These are phyloP conservation scores for Trichoderma citrinoviride DNA, from an alignment of 2,329 filamentous ascomycete genomes.

Conservation along the genomic window DNA sequence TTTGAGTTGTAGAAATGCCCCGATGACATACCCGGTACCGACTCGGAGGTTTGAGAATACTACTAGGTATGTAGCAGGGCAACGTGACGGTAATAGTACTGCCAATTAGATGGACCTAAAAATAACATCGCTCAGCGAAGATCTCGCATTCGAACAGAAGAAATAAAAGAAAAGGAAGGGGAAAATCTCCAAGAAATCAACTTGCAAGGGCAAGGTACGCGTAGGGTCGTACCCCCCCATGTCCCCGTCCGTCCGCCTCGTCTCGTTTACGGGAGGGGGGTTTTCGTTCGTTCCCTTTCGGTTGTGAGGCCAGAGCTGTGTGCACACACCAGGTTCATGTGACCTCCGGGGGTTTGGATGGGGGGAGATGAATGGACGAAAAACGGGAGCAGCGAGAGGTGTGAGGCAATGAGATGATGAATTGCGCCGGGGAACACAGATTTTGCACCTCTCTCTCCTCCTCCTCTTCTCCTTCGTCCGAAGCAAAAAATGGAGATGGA, in stretches of 20 bases:
- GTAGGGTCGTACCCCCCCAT: not conserved
- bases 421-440: slow-evolving; percentile 1
- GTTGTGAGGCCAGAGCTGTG: not conserved
- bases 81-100: not conserved
- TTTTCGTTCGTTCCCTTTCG: not conserved
- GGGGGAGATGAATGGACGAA: not conserved
- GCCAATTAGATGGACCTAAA: not conserved
- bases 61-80: not conserved
- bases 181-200: not conserved
- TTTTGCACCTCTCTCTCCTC: not conserved
- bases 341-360: slow-evolving; percentile 2
- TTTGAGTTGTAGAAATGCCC: too few relatives aligned
- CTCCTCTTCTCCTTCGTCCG: not conserved
- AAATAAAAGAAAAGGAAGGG: not conserved
- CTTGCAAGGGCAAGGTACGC: not conserved
- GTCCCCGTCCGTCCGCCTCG: too few relatives aligned
- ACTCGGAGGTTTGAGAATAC: not conserved
- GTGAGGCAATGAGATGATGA: slow-evolving; percentile 4
- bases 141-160: not conserved
- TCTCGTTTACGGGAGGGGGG: not conserved
- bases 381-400: not conserved
- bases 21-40: not conserved
- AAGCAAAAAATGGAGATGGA: not conserved
- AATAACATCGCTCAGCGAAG: slow-evolving; percentile 8
- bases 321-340: slow-evolving; percentile 8